A percentile compares a stretch with the other conserved stretches of the same genome.
These are phyloP conservation scores for Mycena floridula DNA, from an alignment of 768 basidiomycete species.

Conservation along the genomic window DNA sequence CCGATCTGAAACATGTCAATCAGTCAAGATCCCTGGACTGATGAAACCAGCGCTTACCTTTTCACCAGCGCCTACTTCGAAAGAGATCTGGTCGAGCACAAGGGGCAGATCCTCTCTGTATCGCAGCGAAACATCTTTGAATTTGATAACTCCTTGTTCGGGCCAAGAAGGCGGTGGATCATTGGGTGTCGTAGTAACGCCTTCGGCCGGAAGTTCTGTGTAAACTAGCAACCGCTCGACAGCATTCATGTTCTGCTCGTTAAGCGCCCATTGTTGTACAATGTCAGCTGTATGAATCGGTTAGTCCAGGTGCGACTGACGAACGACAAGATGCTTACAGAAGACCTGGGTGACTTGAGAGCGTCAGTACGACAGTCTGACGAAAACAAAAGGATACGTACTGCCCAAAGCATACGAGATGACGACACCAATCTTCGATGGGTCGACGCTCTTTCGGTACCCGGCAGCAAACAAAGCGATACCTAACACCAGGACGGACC, in stretches of 20 bases:
- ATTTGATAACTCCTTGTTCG: conserved; percentile 43
- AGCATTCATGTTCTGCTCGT: conserved; percentile 69
- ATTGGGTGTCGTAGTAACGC: conserved; percentile 30
- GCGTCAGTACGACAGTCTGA: neutral
- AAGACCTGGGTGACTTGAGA: conserved; percentile 38
- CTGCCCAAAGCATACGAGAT: conserved; percentile 44
- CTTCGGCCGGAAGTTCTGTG: conserved; percentile 54
- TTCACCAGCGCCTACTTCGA: conserved; percentile 53
- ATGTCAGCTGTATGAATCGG: conserved; percentile 37
- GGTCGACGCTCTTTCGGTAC: conserved; percentile 31
- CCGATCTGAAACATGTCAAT: neutral
- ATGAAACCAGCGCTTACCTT: conserved; percentile 37
- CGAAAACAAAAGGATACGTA: conserved; percentile 20
- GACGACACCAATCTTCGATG: conserved; percentile 47
- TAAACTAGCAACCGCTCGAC: conserved; percentile 69
- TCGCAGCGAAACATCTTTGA: conserved; percentile 45
- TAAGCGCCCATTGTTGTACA: conserved; percentile 52
- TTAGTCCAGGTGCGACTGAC: neutral
- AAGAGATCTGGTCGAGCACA: conserved; percentile 58
- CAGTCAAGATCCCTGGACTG: neutral
- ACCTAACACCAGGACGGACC: conserved; percentile 38
- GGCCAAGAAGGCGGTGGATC: conserved; percentile 51
- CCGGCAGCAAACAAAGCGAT: conserved; percentile 44
- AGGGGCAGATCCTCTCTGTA: conserved; percentile 63
- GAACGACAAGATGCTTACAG: conserved; percentile 24